A percentile compares a stretch with the other conserved stretches of the same genome.
These are phyloP conservation scores for Lachancea thermotolerans DNA, from an alignment of 805 yeast genomes.

Conservation along the genomic window DNA sequence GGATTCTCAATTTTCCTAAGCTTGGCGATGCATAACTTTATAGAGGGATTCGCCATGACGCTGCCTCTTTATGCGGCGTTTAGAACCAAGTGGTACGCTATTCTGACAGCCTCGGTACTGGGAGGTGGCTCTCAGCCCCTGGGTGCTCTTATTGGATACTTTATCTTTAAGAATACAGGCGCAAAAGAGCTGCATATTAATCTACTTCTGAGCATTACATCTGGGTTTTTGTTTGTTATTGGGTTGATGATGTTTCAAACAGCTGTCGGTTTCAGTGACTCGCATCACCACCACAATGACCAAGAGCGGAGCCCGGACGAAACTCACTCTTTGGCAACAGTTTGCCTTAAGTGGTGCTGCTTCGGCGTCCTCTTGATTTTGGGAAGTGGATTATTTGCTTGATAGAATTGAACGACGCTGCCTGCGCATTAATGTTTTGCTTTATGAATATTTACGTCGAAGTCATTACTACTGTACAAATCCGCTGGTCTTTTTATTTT, in stretches of 20 bases:
- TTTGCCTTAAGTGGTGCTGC: conserved; percentile 32
- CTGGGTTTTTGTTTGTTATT: conserved; percentile 79
- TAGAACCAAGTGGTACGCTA: conserved; percentile 52
- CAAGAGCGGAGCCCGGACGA: conserved; percentile 21
- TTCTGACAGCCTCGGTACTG: conserved; percentile 54
- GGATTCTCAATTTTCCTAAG: conserved; percentile 82
- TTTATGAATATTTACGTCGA: too few relatives aligned
- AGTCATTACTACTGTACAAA: background rate
- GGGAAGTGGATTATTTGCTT: conserved; percentile 10
- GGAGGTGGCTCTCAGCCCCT: conserved; percentile 86
- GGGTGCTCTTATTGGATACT: conserved; percentile 72
- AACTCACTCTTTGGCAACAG: conserved; percentile 29
- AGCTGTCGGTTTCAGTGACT: conserved; percentile 73
- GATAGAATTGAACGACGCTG: background rate
- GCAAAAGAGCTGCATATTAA: conserved; percentile 31
- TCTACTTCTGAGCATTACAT: conserved; percentile 58
- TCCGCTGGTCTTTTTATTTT: background rate
- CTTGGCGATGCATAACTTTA: conserved; percentile 79
- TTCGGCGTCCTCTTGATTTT: conserved; percentile 28
- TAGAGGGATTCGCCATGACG: conserved; percentile 93
- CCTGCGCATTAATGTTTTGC: too few relatives aligned
- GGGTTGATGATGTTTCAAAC: conserved; percentile 82
- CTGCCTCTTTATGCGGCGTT: conserved; percentile 80
- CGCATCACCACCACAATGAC: conserved; percentile 37
- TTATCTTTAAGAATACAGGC: conserved; percentile 37